phyloP scores from a whole-genome alignment of 345 rosid genomes.

The Lagerstroemia speciosa region DNA sequence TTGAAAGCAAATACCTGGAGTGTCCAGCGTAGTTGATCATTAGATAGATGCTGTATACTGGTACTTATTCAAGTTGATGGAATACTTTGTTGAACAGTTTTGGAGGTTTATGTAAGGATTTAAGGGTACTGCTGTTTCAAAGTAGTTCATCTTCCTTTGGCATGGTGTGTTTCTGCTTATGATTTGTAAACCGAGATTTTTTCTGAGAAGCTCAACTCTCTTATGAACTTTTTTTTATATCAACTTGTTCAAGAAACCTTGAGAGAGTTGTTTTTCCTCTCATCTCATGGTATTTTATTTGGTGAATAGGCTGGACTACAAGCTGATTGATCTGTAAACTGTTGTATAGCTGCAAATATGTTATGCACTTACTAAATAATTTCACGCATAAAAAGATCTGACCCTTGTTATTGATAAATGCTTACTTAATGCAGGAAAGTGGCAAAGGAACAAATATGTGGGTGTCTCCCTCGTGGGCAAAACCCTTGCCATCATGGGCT shows the following conservation, averaged over 20 bases:
- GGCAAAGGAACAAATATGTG: constrained; percentile 77
- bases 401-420: not conserved
- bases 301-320: too few relatives aligned
- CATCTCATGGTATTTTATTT: not conserved
- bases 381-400: too few relatives aligned
- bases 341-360: too few relatives aligned
- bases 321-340: too few relatives aligned
- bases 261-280: not conserved
- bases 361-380: too few relatives aligned
- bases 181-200: not conserved
- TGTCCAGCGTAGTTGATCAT: not conserved
- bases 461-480: constrained; percentile 86
- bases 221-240: too few relatives aligned
- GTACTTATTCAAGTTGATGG: not conserved
- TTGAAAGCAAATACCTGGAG: not conserved
- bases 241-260: not conserved
- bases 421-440: constrained; percentile 43
- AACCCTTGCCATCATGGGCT: constrained; percentile 72
- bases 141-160: not conserved
- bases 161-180: not conserved
- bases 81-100: not conserved
- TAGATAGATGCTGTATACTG: not conserved
- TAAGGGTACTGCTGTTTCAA: not conserved
- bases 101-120: not conserved
- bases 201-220: not conserved